Percentiles rank a stretch among this genome's conserved stretches.
Conservation (phyloP, 148 eudicot species). For the Beta vulgaris region DNA sequence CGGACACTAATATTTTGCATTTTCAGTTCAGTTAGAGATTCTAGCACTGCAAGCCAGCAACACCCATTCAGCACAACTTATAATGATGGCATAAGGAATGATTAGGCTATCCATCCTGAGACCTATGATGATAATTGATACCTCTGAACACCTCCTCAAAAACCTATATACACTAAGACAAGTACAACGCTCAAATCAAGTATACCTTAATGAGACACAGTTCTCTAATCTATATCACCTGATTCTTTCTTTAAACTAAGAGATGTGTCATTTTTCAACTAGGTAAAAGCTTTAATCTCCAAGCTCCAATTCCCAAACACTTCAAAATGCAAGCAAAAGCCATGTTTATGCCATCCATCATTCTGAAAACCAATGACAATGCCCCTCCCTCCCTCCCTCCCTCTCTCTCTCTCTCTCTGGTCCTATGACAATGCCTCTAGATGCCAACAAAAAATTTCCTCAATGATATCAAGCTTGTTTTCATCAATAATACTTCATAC, state of each 20-base stretch:
- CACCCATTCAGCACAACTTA: background rate
- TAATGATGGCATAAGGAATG: background rate
- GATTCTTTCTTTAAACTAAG: background rate
- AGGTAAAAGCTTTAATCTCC: background rate
- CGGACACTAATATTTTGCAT: no score
- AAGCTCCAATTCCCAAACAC: background rate
- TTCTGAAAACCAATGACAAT: no score
- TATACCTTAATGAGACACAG: background rate
- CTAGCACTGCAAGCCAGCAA: no score
- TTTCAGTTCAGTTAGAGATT: no score
- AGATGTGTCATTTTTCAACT: background rate
- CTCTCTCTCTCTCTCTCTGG: no score
- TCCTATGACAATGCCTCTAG: background rate
- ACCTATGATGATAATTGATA: no score
- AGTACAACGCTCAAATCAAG: background rate
- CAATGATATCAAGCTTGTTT: background rate
- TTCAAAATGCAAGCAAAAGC: background rate
- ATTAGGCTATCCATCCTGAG: background rate
- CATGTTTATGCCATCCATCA: background rate
- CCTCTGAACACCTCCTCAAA: background rate
- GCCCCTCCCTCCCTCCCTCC: no score
- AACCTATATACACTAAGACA: background rate
- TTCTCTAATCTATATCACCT: background rate
- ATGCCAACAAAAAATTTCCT: background rate
- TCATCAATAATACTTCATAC: background rate